phyloP scores from a whole-genome alignment of 2,329 filamentous ascomycete species.

The Trichophaea hybrida region DNA sequence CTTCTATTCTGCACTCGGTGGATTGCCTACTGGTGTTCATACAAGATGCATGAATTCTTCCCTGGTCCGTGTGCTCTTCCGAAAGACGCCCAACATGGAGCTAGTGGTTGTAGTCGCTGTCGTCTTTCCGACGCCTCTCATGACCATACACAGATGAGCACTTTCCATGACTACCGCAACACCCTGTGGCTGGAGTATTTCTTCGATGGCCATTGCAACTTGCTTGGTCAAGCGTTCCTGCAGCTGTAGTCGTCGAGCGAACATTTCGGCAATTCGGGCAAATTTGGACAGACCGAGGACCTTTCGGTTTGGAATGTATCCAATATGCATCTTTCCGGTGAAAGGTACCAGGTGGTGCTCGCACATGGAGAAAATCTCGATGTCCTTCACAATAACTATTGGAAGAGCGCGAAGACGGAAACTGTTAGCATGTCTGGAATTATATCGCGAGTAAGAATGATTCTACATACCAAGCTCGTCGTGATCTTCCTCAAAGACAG shows the following conservation, averaged over 20 bases:
- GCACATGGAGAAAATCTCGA: conserved; percentile 86
- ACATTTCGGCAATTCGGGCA: conserved; percentile 93
- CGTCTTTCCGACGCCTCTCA: conserved; percentile 94
- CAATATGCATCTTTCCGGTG: conserved; percentile 98
- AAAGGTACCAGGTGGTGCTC: conserved; percentile 97
- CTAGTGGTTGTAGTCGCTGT: conserved; percentile 78
- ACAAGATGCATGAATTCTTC: conserved; percentile 82
- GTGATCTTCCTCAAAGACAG: conserved; percentile 91
- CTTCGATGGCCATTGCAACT: conserved; percentile 83
- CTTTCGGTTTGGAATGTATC: conserved; percentile 81
- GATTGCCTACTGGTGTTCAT: background rate
- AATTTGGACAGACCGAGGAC: conserved; percentile 94
- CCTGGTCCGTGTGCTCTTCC: conserved; percentile 79
- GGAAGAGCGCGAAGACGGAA: background rate
- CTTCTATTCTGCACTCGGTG: background rate
- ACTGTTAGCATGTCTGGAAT: background rate
- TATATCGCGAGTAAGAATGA: too few species aligned
- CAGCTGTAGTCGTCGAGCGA: conserved; percentile 79
- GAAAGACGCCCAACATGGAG: conserved; percentile 93
- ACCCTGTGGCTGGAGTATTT: conserved; percentile 82
- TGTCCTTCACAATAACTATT: conserved; percentile 84
- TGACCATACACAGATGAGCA: conserved; percentile 94
- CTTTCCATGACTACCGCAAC: conserved; percentile 97
- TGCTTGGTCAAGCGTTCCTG: conserved; percentile 95
- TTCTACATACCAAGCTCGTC: conserved; percentile 53